phyloP scores from a whole-genome alignment of 2,329 filamentous ascomycete species.

The Albifimbria verrucaria region DNA sequence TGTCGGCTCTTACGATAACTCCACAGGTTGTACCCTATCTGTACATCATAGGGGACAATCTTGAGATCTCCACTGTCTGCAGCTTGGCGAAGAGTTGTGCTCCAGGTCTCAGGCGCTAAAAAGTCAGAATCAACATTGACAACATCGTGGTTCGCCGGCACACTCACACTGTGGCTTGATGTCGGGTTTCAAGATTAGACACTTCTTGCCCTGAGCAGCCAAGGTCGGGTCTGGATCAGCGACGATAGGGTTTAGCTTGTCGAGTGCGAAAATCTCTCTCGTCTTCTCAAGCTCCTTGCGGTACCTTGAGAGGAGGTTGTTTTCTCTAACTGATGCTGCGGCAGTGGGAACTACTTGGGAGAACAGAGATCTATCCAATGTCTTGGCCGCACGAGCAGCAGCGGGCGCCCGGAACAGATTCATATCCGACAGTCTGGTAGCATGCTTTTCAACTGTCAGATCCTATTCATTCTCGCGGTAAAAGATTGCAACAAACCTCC shows the following conservation, averaged over 20 bases:
- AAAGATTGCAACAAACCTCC: constrained; percentile 24
- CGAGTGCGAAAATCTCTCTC: constrained; percentile 62
- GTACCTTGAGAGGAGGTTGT: constrained; percentile 69
- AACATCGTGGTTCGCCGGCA: neutral
- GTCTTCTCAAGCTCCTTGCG: constrained; percentile 63
- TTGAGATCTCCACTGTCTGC: constrained; percentile 65
- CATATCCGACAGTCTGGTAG: constrained; percentile 39
- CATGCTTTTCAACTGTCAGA: constrained; percentile 17
- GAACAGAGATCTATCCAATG: constrained; percentile 82
- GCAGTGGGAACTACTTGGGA: constrained; percentile 70
- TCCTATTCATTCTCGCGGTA: neutral
- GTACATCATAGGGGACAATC: constrained; percentile 71
- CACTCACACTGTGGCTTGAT: constrained; percentile 50
- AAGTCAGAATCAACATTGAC: neutral
- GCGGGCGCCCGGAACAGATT: constrained; percentile 72
- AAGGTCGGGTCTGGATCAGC: constrained; percentile 57
- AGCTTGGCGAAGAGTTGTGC: constrained; percentile 63
- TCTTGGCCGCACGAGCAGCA: constrained; percentile 69
- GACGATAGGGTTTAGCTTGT: constrained; percentile 61
- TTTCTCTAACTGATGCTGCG: constrained; percentile 74
- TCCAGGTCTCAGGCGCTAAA: constrained; percentile 67
- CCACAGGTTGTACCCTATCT: constrained; percentile 83
- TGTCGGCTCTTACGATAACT: constrained; percentile 61
- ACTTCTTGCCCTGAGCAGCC: constrained; percentile 56
- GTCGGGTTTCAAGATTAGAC: constrained; percentile 55